Conservation (phyloP, 2,329 filamentous ascomycete genomes). For the Paraphaeosphaeria sporulosa region DNA sequence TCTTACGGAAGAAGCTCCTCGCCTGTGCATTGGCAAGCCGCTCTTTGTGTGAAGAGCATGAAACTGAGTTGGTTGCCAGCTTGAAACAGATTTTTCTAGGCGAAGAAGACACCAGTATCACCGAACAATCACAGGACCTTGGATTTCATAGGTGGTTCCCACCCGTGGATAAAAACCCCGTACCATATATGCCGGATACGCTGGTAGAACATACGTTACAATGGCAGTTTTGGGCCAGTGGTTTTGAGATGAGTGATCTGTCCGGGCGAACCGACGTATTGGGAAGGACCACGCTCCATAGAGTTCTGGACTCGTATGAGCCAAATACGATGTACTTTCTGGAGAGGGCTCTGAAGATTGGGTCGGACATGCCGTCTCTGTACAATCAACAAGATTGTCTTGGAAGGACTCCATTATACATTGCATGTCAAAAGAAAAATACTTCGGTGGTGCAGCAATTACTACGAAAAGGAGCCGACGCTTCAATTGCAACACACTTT, state of each 20-base stretch:
- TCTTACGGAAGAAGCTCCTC: background rate
- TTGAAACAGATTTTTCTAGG: background rate
- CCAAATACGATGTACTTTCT: background rate
- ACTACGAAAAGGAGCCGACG: background rate
- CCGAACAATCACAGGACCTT: background rate
- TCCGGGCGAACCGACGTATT: background rate
- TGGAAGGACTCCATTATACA: conserved; percentile 9
- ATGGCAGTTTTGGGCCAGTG: background rate
- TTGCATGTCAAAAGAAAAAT: conserved; percentile 5
- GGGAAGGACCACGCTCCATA: conserved; percentile 6
- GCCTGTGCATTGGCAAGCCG: background rate
- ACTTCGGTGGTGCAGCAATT: background rate
- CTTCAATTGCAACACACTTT: background rate
- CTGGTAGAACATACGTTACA: background rate
- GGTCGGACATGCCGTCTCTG: too few species aligned
- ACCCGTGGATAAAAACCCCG: background rate
- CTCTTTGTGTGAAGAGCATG: background rate
- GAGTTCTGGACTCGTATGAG: background rate
- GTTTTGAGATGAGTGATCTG: background rate
- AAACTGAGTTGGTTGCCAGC: too few species aligned
- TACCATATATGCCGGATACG: background rate
- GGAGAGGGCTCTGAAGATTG: background rate
- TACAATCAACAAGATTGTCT: background rate
- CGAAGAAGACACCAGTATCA: background rate
- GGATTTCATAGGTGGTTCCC: background rate